Base-by-base conservation (phyloP, 2,329 filamentous ascomycete species). In the Colletotrichum endophyticum region DNA sequence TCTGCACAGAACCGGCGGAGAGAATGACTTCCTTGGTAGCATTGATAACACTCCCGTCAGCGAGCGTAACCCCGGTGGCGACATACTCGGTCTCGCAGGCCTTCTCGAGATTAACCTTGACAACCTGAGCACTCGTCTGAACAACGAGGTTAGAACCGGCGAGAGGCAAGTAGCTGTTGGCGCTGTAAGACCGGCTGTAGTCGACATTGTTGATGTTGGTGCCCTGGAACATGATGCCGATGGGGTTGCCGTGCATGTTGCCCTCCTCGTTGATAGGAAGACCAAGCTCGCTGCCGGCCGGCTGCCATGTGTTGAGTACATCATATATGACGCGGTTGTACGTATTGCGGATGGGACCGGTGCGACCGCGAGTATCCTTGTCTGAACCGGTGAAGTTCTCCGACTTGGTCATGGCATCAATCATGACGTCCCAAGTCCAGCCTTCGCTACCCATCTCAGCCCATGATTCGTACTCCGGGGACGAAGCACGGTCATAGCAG, bases 401-500 rank as follows among this genome's bases (percentile, higher is more conserved):
- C 19, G 81, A 81, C 72, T 79, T 78, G 69, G 61, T 79, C 81
- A 83, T 83, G 34, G 79, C 80, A 49, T 71, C 72, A 19, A 85
- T 81, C 76, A 90, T 82, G n/a, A 80, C 79, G 1, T 81, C 66
- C 82, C 84, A 86, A 19, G 81, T 80, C 84, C 84, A 86, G 0
- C 84, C 84, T 4, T 56, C 22, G 70, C 56, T 86, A 1, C 84
- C 84, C 1, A 87, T 77, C n/a, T 82, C 80, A 12, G 80, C 82
- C 85, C 85, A 86, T 25, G 80, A 79, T 28, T 86, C 82, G 27
- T 85, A 86, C 71, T 86, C 85, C 22, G 81, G 78, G 3, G 82
- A 81, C 5, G 82, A 72, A 3, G 84, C 84, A 6, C 85, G 81
- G 73, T 86, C 83, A 59, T 85, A 86, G 72, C 82, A 83, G 66